phyloP scores from a whole-genome alignment of 2,329 filamentous ascomycete species.

The Metarhizium brunneum region DNA sequence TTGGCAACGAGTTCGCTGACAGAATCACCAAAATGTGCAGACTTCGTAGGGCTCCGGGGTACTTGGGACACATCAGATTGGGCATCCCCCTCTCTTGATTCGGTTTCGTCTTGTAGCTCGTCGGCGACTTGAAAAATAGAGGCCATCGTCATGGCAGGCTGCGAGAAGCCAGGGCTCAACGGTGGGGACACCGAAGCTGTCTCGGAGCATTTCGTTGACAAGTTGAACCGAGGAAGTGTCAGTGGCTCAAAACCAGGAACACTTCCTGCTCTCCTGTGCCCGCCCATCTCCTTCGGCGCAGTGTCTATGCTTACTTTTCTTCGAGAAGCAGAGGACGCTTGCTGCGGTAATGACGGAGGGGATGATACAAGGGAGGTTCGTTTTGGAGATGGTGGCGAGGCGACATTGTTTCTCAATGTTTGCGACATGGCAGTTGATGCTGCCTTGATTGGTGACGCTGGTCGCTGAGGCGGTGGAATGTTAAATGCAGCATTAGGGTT shows the following conservation, averaged over 20 bases:
- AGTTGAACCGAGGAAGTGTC: constrained; percentile 22
- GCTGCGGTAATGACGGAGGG: constrained; percentile 27
- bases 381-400: constrained; percentile 14
- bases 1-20: constrained; percentile 75
- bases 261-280: constrained; percentile 33
- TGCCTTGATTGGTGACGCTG: constrained; percentile 42
- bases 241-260: constrained; percentile 26
- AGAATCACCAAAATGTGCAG: constrained; percentile 43
- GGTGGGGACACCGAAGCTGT: constrained; percentile 24
- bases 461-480: constrained; percentile 25
- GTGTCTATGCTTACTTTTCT: constrained; percentile 35
- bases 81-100: constrained; percentile 18
- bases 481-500: constrained; percentile 14
- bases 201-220: constrained; percentile 24
- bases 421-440: constrained; percentile 12
- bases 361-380: constrained; percentile 24
- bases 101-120: constrained; percentile 30
- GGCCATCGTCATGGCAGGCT: constrained; percentile 38
- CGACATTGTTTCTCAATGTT: constrained; percentile 10
- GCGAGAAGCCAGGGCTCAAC: constrained; percentile 19
- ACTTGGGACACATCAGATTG: constrained; percentile 16
- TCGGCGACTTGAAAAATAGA: constrained; percentile 48
- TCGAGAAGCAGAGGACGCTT: constrained; percentile 19
- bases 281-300: constrained; percentile 23
- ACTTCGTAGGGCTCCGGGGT: constrained; percentile 50